These are phyloP conservation scores for Xylaria arbuscula DNA, from an alignment of 2,329 filamentous ascomycete species.

Conservation along the genomic window DNA sequence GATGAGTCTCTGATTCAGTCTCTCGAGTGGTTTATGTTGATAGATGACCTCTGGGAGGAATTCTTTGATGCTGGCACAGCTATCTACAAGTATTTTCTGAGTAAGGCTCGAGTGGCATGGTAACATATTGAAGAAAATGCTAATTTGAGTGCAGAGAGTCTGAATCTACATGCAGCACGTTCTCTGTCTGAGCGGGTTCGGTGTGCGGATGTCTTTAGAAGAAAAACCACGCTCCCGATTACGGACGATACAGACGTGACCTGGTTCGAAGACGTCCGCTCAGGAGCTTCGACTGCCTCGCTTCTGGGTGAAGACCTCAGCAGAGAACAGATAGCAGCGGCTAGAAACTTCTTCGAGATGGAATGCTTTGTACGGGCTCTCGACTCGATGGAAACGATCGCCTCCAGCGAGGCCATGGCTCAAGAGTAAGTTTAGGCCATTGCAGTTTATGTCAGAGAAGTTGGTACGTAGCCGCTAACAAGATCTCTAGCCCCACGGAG, in stretches of 20 bases:
- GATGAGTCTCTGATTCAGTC: slow-evolving; percentile 80
- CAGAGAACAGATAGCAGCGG: slow-evolving; percentile 60
- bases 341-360: slow-evolving; percentile 74
- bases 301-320: slow-evolving; percentile 53
- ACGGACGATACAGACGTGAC: slow-evolving; percentile 50
- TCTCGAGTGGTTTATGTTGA: slow-evolving; percentile 84
- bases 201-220: slow-evolving; percentile 61
- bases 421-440: slow-evolving; percentile 59
- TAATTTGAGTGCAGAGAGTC: slow-evolving; percentile 54
- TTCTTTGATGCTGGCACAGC: slow-evolving; percentile 75
- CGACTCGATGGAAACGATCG: slow-evolving; percentile 75
- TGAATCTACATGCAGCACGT: slow-evolving; percentile 66
- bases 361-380: slow-evolving; percentile 74
- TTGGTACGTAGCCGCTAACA: slow-evolving; percentile 44
- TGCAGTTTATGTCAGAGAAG: neutral
- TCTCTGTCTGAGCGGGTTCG: slow-evolving; percentile 63
- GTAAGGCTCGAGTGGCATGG: slow-evolving; percentile 64
- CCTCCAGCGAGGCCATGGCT: slow-evolving; percentile 63
- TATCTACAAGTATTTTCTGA: slow-evolving; percentile 85
- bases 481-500: slow-evolving; percentile 47
- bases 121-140: neutral
- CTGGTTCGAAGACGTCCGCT: slow-evolving; percentile 49
- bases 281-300: slow-evolving; percentile 39
- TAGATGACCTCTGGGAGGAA: slow-evolving; percentile 77
- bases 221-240: slow-evolving; percentile 49